phyloP scores from a whole-genome alignment of 768 basidiomycete genomes.

The Mycena capillaripes region DNA sequence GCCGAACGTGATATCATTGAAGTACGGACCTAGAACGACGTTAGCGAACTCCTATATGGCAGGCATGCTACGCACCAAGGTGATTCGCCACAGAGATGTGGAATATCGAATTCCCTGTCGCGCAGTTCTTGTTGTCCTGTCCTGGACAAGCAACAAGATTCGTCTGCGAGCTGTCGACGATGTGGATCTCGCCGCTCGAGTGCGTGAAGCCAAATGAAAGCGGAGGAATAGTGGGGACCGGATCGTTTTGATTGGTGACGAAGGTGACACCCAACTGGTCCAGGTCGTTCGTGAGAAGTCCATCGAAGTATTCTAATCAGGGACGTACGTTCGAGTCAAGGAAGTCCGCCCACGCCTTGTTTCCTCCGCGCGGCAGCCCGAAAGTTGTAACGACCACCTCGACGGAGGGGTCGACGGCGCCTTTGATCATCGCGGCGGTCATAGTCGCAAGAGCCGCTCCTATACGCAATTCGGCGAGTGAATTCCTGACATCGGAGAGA shows the following conservation, averaged over 20 bases:
- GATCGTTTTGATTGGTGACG: constrained; percentile 58
- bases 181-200: constrained; percentile 50
- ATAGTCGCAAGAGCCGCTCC: constrained; percentile 62
- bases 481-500: too few relatives aligned
- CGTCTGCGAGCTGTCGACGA: constrained; percentile 40
- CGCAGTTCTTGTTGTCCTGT: constrained; percentile 51
- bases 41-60: constrained; percentile 27
- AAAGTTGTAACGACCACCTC: constrained; percentile 52
- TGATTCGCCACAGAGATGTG: constrained; percentile 15
- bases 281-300: too few relatives aligned
- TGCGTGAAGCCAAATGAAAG: constrained; percentile 53
- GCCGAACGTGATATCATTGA: constrained; percentile 48
- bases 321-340: constrained; percentile 50
- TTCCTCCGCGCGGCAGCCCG: constrained; percentile 60
- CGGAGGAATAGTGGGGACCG: constrained; percentile 55
- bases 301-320: neutral
- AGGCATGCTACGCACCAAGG: constrained; percentile 39
- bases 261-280: constrained; percentile 45
- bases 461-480: constrained; percentile 2
- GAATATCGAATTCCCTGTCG: constrained; percentile 8
- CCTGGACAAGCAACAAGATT: constrained; percentile 52
- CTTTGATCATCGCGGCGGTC: constrained; percentile 57
- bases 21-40: constrained; percentile 43
- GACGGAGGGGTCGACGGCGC: constrained; percentile 49
- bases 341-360: constrained; percentile 59